Evolutionary conservation across 208 protist species (phyloP), one percentile per base, ranked within the genome.

Genomic region (Leishmania gerbilli): DNA sequence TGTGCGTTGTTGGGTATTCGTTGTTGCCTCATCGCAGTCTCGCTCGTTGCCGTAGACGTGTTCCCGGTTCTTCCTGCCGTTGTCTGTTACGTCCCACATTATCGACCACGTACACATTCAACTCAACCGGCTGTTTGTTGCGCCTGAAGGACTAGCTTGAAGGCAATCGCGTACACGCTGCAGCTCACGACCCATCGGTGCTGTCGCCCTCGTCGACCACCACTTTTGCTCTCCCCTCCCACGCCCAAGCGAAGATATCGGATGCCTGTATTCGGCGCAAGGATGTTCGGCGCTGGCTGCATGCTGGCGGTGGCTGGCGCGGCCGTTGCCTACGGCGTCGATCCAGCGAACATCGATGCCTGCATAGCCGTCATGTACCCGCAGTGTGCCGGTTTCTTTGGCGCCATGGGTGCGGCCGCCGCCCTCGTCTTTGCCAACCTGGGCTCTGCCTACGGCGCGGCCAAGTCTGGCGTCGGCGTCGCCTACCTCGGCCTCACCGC

Each of bases 361-460:
- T 97, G 94, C 77, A 76, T 93, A 17, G 84, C 89, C 7, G 84
- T 90, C n/a, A 90, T 95, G 87, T 97, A 97, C 84, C 94, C 94
- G 47, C 91, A 93, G 78, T 91, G 86, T 51, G 94, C 94, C 11
- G 93, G 89, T 37, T 92, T 98, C 65, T 96, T 93, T 74, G 95
- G 95, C 24, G 84, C 92, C 24, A 87, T 96, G 67, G 95, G 95
- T 47, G 92, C 90, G 3, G 87, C 93, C 49, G 79, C 89, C 3
- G 89, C 95, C 11, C 89, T 98, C 76, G 85, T 98, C 71, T 97
- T 97, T 79, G 92, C 95, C 45, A 99, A 99, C 91, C 89, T 99
- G 42, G 99, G 99, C 64, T 99, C 99, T 77, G 99, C 99, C 27
- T 99, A 99, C 90, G 99, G 99, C 51, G 99, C 99, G 17, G 98